Base-by-base conservation (phyloP, 352 stramenopile species). In the Nothophytophthora sp. region DNA sequence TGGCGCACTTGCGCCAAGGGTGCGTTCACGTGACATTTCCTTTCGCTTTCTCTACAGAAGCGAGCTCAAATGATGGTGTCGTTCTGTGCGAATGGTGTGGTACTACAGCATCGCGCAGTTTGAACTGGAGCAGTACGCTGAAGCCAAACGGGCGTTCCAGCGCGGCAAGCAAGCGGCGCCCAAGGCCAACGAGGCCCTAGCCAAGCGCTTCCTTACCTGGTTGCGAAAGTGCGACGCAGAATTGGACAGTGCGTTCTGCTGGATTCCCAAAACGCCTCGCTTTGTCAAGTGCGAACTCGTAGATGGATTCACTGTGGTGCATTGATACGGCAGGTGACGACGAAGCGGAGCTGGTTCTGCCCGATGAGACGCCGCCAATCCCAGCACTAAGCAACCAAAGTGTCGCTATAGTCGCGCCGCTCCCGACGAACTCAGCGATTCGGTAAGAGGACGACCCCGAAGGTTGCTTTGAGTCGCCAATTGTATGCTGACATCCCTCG, bases 171-270 rank as follows among this genome's bases (percentile, higher is more conserved):
- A 68, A 5, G 38, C 24, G 20, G 57, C 63, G 1, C 42, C 50
- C 36, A 59, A 62, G 23, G 27, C 34, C 0, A 70, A 79, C 16
- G 63, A 84, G 16, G 28, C 44, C 19, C 45, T 89, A 11, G 37
- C 49, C 11, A 83, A 81, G 46, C 75, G 68, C 11, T 89, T 94
- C 51, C 80, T 84, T 60, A 94, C 74, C 22, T 96, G 86, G 84
- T 78, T 95, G 46, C 79, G 88, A 56, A 96, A 96, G 48, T 96
- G 88, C 44, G 76, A 96, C 33, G 81, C 84, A 0, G 86, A 96
- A 40, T 12, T 91, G 19, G 72, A 90, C 54, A 75, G 81, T 91
- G 39, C 55, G 80, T 49, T 10, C 9, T 30, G 42, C n/a, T n/a
- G n/a, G n/a, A n/a, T n/a, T n/a, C n/a, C n/a, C n/a, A n/a, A n/a